phyloP scores from a whole-genome alignment of 129 eudicot genomes.

The Artemisia annua region DNA sequence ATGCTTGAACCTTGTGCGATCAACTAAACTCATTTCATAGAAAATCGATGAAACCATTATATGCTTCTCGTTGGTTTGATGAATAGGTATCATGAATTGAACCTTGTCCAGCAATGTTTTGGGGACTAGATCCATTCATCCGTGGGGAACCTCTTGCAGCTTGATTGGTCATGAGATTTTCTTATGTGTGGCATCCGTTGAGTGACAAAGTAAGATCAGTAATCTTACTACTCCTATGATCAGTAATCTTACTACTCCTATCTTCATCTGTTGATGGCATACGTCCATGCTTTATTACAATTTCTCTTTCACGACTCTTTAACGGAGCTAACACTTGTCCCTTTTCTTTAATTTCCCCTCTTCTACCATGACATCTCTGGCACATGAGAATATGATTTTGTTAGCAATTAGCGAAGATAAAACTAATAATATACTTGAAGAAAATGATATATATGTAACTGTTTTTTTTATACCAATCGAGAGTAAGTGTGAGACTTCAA shows the following conservation, averaged over 20 bases:
- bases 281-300: not conserved
- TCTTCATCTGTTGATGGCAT: not conserved
- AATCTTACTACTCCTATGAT: not conserved
- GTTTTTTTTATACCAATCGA: not conserved
- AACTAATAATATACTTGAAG: not conserved
- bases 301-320: not conserved
- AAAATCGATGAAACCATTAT: too few relatives aligned
- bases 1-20: too few relatives aligned
- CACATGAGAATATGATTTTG: not conserved
- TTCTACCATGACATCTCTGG: not conserved
- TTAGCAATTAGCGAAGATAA: not conserved
- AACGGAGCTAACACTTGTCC: not conserved
- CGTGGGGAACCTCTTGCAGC: not conserved
- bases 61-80: not conserved
- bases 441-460: not conserved
- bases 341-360: not conserved
- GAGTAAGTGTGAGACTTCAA: too few relatives aligned
- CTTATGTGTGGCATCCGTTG: not conserved
- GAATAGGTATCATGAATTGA: not conserved
- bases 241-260: not conserved
- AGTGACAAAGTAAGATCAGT: not conserved
- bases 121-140: not conserved
- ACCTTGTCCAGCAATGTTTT: not conserved
- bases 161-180: not conserved
- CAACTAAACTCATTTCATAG: too few relatives aligned